These are phyloP conservation scores for Suhomyces prunicola DNA, from an alignment of 805 yeast species.

Conservation along the genomic window DNA sequence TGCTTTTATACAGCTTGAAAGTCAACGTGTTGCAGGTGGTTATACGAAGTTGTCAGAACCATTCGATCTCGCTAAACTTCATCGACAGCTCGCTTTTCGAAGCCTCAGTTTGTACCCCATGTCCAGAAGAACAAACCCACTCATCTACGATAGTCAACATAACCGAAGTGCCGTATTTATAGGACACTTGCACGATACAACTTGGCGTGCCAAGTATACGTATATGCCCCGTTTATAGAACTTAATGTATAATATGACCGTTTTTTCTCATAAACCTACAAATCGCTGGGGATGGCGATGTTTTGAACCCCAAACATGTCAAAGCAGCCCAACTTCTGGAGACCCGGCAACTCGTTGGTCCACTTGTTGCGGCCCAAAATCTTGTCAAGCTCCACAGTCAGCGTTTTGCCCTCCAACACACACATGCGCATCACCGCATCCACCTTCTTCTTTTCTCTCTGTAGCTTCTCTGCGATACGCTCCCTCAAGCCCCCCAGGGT, in stretches of 20 bases:
- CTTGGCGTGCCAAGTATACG: neutral
- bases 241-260: neutral
- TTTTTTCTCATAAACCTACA: neutral
- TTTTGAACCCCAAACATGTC: conserved; percentile 15
- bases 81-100: conserved; percentile 34
- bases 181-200: conserved; percentile 3
- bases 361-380: conserved; percentile 31
- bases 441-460: conserved; percentile 38
- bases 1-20: conserved; percentile 34
- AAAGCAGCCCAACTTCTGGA: conserved; percentile 27
- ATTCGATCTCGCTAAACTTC: conserved; percentile 28
- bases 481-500: conserved; percentile 52
- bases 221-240: neutral
- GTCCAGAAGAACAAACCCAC: conserved; percentile 23
- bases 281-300: neutral
- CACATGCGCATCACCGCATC: conserved; percentile 48
- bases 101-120: conserved; percentile 23
- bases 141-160: conserved; percentile 21
- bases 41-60: conserved; percentile 31
- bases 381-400: conserved; percentile 24
- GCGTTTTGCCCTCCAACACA: conserved; percentile 39
- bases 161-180: conserved; percentile 29
- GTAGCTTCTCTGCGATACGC: conserved; percentile 39
- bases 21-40: conserved; percentile 35
- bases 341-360: conserved; percentile 24